Base-by-base conservation (phyloP, 805 yeast genomes). In the Yamadazyma sp. region DNA sequence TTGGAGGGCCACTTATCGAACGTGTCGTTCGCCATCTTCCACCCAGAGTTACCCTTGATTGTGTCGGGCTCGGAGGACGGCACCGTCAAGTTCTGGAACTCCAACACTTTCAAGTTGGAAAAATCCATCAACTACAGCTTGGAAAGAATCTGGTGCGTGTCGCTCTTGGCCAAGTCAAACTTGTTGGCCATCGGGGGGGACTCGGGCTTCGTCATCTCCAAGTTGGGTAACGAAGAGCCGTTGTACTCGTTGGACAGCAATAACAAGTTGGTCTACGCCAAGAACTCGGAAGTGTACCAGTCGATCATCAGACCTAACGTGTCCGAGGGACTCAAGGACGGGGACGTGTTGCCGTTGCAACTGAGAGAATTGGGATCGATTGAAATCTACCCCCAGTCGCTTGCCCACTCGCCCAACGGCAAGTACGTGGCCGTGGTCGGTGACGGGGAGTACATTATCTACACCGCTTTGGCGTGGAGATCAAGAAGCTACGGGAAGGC, bases 401-500 rank as follows among this genome's bases (percentile, higher is more conserved):
- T 93, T 54, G 68, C 74, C 34, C 99, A 93, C 63, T 91, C 98
- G 30, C 97, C 98, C 46, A 93, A 93, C 59, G 99, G 99, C 47
- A 80, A 96, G 62, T 93, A 85, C 59, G 97, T 90, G 26, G 84
- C 98, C 18, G 96, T 93, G 34, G 84, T 91, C 31, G 99, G 99
- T 57, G 99, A 93, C 65, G 97, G 96, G 43, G 99, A 93, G 64
- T 91, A 88, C 60, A 87, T 91, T 52, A 83, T 93, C 38, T 93
- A 91, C 66, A 90, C 98, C 2, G 91, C 99, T 1, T 75, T 93
- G 53, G 98, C 98, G 1, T 93, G 99, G 99, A 80, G 99, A 70
- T 89, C 91, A 55, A 93, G 89, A 67, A 74, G 89, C 34, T 93
- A 85, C 62, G 98, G 98, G 46, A 75, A 78, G 40, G 96, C 95